A percentile compares a stretch with the other conserved stretches of the same genome.
These are phyloP conservation scores for Phialophora tarda DNA, from an alignment of 2,329 filamentous ascomycete genomes.

Conservation along the genomic window DNA sequence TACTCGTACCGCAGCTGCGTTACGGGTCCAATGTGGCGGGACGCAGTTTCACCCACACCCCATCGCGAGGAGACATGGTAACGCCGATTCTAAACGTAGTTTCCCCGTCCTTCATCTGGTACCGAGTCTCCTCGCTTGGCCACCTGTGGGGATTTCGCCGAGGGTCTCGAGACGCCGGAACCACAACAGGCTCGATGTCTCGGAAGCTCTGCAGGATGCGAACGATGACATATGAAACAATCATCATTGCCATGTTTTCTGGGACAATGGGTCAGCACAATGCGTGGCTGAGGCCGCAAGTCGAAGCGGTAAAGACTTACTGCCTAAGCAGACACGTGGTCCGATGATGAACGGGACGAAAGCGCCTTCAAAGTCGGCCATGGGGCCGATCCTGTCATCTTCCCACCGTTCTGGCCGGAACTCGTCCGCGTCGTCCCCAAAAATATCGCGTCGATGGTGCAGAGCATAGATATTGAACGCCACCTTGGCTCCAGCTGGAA, in stretches of 20 bases:
- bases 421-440: constrained; percentile 42
- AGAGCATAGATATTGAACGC: constrained; percentile 51
- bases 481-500: constrained; percentile 54
- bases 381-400: constrained; percentile 18
- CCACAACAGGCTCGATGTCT: constrained; percentile 54
- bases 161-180: not conserved
- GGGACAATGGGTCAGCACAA: not conserved
- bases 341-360: constrained; percentile 61
- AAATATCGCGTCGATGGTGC: constrained; percentile 42
- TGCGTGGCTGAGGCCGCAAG: not conserved
- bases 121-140: constrained; percentile 22
- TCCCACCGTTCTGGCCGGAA: constrained; percentile 49
- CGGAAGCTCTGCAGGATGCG: constrained; percentile 74
- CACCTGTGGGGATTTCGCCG: constrained; percentile 6
- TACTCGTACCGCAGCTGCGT: not conserved
- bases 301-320: constrained; percentile 48
- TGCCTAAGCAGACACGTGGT: constrained; percentile 61
- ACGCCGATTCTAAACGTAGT: constrained; percentile 24
- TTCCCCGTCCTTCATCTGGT: constrained; percentile 18
- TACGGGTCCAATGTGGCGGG: not conserved
- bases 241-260: constrained; percentile 78
- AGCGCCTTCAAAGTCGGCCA: constrained; percentile 50
- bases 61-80: constrained; percentile 23
- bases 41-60: constrained; percentile 21
- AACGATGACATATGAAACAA: constrained; percentile 69